A percentile compares a stretch with the other conserved stretches of the same genome.
Evolutionary conservation across 2,329 filamentous ascomycete genomes (phyloP).

Genomic region (Cryphonectria japonica): DNA sequence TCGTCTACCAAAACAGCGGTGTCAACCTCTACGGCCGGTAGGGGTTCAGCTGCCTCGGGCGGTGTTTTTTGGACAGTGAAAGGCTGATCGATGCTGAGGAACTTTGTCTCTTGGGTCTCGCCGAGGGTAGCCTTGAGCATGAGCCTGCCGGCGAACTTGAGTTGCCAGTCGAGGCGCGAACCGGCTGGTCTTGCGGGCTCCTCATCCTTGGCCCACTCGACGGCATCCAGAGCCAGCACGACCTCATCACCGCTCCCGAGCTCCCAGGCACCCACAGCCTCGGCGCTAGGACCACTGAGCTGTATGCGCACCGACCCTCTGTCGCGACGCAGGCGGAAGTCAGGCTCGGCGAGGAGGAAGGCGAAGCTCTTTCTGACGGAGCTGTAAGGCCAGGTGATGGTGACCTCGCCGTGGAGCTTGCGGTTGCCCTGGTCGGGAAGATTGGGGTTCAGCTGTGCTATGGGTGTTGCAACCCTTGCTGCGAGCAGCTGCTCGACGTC

Average conservation of each 20-base stretch:
- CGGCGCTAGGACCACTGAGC: conserved; percentile 72
- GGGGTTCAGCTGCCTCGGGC: conserved; percentile 15
- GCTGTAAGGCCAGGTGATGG: conserved; percentile 90
- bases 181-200: conserved; percentile 52
- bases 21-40: conserved; percentile 24
- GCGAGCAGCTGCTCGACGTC: conserved; percentile 31
- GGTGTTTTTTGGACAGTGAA: conserved; percentile 25
- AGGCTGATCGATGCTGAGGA: conserved; percentile 59
- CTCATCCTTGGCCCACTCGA: conserved; percentile 63
- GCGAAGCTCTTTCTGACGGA: conserved; percentile 73
- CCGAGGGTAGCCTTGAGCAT: conserved; percentile 51
- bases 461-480: conserved; percentile 47
- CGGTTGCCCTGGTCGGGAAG: conserved; percentile 46
- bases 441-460: conserved; percentile 58
- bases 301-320: conserved; percentile 82
- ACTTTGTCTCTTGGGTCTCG: conserved; percentile 51
- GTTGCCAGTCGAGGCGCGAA: conserved; percentile 60
- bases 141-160: conserved; percentile 58
- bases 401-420: conserved; percentile 72
- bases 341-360: conserved; percentile 81
- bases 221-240: conserved; percentile 69
- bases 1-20: conserved; percentile 30
- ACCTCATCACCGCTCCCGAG: conserved; percentile 81
- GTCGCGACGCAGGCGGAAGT: conserved; percentile 76
- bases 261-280: conserved; percentile 66